Base-by-base conservation (phyloP, 2,329 filamentous ascomycete genomes). In the Trichoderma harzianum region DNA sequence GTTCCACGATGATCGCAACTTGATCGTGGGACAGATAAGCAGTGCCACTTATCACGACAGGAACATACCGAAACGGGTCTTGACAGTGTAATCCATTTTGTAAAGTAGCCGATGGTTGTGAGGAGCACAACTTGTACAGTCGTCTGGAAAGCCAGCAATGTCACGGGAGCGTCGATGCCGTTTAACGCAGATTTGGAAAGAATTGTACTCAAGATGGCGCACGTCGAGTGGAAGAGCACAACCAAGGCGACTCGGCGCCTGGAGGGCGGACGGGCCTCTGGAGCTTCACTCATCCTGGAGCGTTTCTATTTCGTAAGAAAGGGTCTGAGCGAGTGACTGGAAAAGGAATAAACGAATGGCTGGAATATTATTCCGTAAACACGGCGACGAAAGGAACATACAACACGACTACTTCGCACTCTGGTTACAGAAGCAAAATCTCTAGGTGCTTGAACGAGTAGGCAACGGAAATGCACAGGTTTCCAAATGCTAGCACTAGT, bases 221-320 rank as follows among this genome's bases (percentile, higher is more conserved):
- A 69, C 28, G 66, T 60, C n/a, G 66, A 69, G 39, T 69, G 66
- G 55, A 69, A 69, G 26, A 69, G 55, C n/a, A 69, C 66, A n/a
- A 55, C 58, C 5, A 69, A 43, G n/a, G 66, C 66, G 39, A 69
- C 28, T 34, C 66, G 66, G 39, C 66, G 66, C 26, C 66, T 61
- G 28, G 66, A 69, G n/a, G 66, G 66, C 4, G 66, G 66, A 12
- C 34, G 53, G 14, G 55, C 6, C 12, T 69, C 66, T 11, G n/a
- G n/a, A 28, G 36, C 55, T 39, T 69, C 66, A 69, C 66, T 69
- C 66, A 69, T 69, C 14, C 16, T 69, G 36, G 18, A 28, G 28
- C 28, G n/a, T 2, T 5, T 12, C 47, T 53, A 53, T n/a, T 26
- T 32, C 39, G 63, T 24, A 39, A 34, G 8, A 60, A 43, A 60